Base-by-base conservation (phyloP, 176 grass and related monocot genomes). In the Poa annua region DNA sequence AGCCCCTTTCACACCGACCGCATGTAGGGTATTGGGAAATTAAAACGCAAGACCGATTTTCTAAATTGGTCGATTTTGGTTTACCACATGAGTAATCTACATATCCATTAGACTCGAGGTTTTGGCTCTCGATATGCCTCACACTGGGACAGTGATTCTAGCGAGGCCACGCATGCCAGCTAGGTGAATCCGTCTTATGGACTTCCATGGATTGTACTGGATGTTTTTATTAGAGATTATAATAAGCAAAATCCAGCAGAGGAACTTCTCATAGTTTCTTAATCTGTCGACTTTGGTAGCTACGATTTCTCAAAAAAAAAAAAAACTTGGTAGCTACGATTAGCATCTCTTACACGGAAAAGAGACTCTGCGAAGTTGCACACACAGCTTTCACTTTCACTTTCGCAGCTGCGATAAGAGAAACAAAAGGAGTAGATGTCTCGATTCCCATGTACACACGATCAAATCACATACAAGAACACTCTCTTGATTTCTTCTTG, bases 371-470 rank as follows among this genome's bases (percentile, higher is more conserved):
- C 71, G 71, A 51, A 19, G 34, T 6, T 41, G 74, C 34, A 57
- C 11, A 41, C 11, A 57, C 3, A 57, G 6, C 53, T 59, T 77
- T 59, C 74, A 41, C 74, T 77, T 59, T 77, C 53, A 59, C 71
- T 73, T 73, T 73, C 12, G 33, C 74, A 32, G 71, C 71, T 74
- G 45, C 24, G 25, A 33, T 35, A 42, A 42, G 13, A 15, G 25
- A 60, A 77, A 21, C 9, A 52, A 51, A 66, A 20, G 32, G 16
- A 74, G 45, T 26, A 74, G 71, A 74, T 52, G 71, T 60, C 53
- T 42, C 75, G 12, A 59, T 77, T 77, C 75, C n/a, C 34, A 59
- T 77, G 69, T 72, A 72, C 52, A 53, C 29, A 76, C 56, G 14
- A 78, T 25, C 38, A 62, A 62, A 62, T 78, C 38, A n/a, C 55